Evolutionary conservation across 2,329 filamentous ascomycete genomes (phyloP), one percentile per base, ranked within the genome.

Genomic region (Pseudophaeomoniella oleicola): DNA sequence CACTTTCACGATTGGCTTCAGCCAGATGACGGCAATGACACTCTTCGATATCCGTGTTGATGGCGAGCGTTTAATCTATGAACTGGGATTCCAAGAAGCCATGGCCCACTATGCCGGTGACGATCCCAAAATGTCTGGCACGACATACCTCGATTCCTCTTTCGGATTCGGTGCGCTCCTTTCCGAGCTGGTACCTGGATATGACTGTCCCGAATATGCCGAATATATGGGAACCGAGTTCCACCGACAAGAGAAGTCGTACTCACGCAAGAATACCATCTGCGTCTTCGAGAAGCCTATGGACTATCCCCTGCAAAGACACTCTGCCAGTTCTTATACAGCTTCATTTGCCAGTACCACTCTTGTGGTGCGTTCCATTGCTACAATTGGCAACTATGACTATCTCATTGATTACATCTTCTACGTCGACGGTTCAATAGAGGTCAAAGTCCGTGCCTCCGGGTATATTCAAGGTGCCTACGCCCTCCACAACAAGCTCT

Each of bases 311-410:
- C 45, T 58, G 29, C 49, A 53, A 17, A 44, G 55, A 19, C 55
- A 58, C 37, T 49, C 50, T 3, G 42, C 44, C 6, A 32, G 36
- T 4, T 38, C 38, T 3, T 50, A 54, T 32, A 50, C 52, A 2
- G 54, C 48, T 18, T 45, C 51, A n/a, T 49, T 49, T 6, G 51
- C 48, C 36, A 56, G 55, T 36, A 51, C 52, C 3, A 56, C 50
- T 40, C 43, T 72, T 30, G 55, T 57, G 0, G 51, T 72, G 3
- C 56, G 68, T 0, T 59, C 55, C 1, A 59, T 71, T 2, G 57
- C 60, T 1, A 71, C 67, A 0, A 61, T 73, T 3, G 67, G 66
- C 1, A 73, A 72, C 50, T 72, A 73, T 46, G 69, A 72, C 42
- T 65, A 62, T 40, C 59, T 60, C n/a, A 63, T 71, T 36, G 58